Evolutionary conservation across 176 grass and related monocot species (phyloP).

Genomic region (Echinochloa phyllopogon): DNA sequence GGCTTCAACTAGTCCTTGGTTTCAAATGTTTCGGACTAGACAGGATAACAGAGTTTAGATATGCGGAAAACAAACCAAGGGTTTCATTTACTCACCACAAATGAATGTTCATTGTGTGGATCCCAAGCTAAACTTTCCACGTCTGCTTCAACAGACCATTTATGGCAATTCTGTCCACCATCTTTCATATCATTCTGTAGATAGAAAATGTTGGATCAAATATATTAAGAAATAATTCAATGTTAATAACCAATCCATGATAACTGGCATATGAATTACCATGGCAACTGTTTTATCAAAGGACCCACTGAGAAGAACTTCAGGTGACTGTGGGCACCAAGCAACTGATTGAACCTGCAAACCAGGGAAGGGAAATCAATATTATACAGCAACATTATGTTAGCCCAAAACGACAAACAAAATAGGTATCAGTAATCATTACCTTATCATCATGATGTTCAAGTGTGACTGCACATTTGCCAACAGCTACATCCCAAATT

Average conservation of each 20-base stretch:
- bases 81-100: conserved; percentile 60
- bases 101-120: conserved; percentile 77
- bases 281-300: conserved; percentile 86
- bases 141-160: conserved; percentile 81
- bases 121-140: conserved; percentile 95
- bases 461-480: conserved; percentile 78
- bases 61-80: conserved; percentile 23
- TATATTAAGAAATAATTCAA: conserved; percentile 1
- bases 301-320: conserved; percentile 92
- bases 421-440: conserved; percentile 31
- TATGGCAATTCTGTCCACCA: conserved; percentile 55
- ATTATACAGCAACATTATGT: conserved; percentile 6
- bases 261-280: conserved; percentile 46
- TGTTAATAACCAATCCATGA: neutral
- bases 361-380: neutral
- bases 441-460: conserved; percentile 90
- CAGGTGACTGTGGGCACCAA: conserved; percentile 72
- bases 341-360: conserved; percentile 88
- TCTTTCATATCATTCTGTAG: conserved; percentile 88
- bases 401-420: conserved; percentile 30
- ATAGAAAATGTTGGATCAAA: conserved; percentile 19
- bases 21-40: conserved; percentile 7
- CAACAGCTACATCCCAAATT: conserved; percentile 80
- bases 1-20: neutral
- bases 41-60: neutral